Evolutionary conservation across 495 filamentous ascomycete species (phyloP), one percentile per base, ranked within the genome.

Genomic region (Beverwykella pulmonaria): DNA sequence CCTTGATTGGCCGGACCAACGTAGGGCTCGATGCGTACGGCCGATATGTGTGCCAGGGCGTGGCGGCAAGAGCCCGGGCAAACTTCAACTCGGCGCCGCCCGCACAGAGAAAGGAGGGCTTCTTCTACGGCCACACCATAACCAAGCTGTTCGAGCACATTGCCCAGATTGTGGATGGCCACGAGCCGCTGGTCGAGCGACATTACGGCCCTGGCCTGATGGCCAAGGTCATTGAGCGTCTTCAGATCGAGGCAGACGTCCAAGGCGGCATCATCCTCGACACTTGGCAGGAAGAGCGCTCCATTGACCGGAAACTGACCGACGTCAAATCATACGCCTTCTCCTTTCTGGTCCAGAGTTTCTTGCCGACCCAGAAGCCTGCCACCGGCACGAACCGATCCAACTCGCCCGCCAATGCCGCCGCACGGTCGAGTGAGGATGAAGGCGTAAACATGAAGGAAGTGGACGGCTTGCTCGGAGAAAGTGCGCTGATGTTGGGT

Each of bases 191-290:
- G 22, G 92, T 98, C 1, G 93, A 97, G 77, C 86, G 89, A 44
- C 93, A 98, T 77, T 98, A 98, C 74, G 94, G 94, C 0, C 77
- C 80, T 20, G 90, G 93, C 34, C 92, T 89, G 79, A 98, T 98
- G 95, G 85, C 90, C n/a, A 92, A 87, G 71, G 95, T 98, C 59
- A 92, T 98, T 73, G 92, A 97, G 78, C 84, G 92, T 55, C 77
- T 98, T 50, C 95, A 98, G 76, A 82, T 93, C 44, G 94, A 98
- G 77, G 93, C 91, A 9, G 94, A 98, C 77, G 88, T 96, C 29
- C 95, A 98, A 79, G 94, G 94, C n/a, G 95, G 94, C 60, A 96
- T 98, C 67, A 86, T 98, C 39, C 78, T 98, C 27, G 94, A 98
- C 76, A 94, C 93, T 22, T 98, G 93, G 91, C 85, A 87, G 54